Evolutionary conservation across 305 asterid genomes (phyloP), one percentile per base, ranked within the genome.

Genomic region (Solanum hybrid): DNA sequence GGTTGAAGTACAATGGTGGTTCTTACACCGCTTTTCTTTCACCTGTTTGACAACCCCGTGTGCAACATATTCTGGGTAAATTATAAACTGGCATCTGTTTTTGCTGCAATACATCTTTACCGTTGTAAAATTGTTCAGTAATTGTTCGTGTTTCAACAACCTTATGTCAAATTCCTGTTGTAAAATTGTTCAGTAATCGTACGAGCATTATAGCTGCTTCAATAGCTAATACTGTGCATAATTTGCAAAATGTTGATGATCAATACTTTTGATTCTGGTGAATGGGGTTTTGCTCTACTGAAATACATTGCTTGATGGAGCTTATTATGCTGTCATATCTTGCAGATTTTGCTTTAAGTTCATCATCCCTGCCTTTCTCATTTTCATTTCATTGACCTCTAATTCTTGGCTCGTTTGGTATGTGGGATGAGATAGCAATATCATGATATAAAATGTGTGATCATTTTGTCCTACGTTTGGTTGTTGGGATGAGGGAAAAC

Each of bases 11-110:
- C 90, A 83, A 93, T 10, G 91, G 90, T 73, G 92, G 91, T 91
- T 93, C 97, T 72, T 97, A 95, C 90, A 93, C 94, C 31, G 98
- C 96, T 86, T 92, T 92, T 77, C 91, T 95, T 76, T 95, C 98
- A 72, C 95, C 93, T 15, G 90, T 94, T 32, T 94, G 90, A 92
- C 45, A 11, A 11, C 24, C 78, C 32, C 6, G 7, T 5, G 32
- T 85, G 45, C 41, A 22, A 57, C 88, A 85, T 32, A 85, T 85
- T 85, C 78, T 32, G 88, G 88, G 88, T 85, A 86, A 86, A 32
- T 61, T 86, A 61, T 86, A 57, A 86, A 86, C 78, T 61, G 51
- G 13, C 78, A 57, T 85, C 88, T 57, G 33, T 61, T 85, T 85
- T 85, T 51, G 32, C 78, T 45, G 78, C 78, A 86, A 33, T 86